Base-by-base conservation (phyloP, 108 stramenopile species). In the Conticribra guillardii region DNA sequence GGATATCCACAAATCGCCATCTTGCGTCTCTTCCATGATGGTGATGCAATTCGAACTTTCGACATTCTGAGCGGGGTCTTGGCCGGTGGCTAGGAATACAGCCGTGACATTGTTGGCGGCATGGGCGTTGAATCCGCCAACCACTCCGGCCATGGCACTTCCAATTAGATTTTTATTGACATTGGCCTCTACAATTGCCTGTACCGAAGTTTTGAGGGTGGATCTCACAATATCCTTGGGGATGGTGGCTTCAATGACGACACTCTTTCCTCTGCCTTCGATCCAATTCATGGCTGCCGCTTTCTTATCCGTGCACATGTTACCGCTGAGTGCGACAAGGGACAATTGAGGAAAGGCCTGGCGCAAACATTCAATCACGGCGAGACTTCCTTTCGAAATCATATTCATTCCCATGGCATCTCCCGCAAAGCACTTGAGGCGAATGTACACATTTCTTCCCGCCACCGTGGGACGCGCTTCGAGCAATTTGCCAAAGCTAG, bases 371-470 rank as follows among this genome's bases (percentile, higher is more conserved):
- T 96, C 89, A 62, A 97, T 89, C 24, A 95, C 96, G 9, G 94
- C 94, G 60, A 95, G 87, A 65, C 79, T 79, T 50, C 98, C 98
- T 90, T 99, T 99, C 33, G 87, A 88, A 24, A 99, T 93, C 98
- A 99, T 99, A 74, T 99, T 99, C 98, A 99, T 99, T 33, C 98
- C 98, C 98, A 99, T 99, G 58, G 98, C 98, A 82, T 99, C 98
- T 31, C 98, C 98, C 0, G 96, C 80, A 71, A 96, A 93, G 82
- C 97, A 98, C 29, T 85, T 85, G 32, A 97, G 89, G 54, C 98
- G 80, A 52, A 99, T 75, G 77, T 97, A 99, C 21, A 96, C 94
- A 80, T 98, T 97, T 47, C 88, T 80, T 16, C 98, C 98, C 0
- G 98, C 97, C 24, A 97, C 89, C 7, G 97, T 96, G 19, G 96